These are phyloP conservation scores for Schizosaccharomyces pombe DNA, from an alignment of 805 yeast genomes.

Conservation along the genomic window ASM294v3 CU329670.1:2163001-2163500, in stretches of 20 bases:
- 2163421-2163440: constrained; percentile 29
- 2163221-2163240: constrained; percentile 77
- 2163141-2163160: constrained; percentile 65
- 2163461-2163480: constrained; percentile 68
- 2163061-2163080: background rate
- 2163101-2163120: background rate
- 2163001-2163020: constrained; percentile 19
- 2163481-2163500: constrained; percentile 40
- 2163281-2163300: constrained; percentile 53
- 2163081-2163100: background rate
- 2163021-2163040: background rate
- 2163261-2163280: constrained; percentile 75
- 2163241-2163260: constrained; percentile 58
- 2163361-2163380: constrained; percentile 69
- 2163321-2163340: constrained; percentile 49
- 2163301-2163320: constrained; percentile 57
- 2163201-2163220: constrained; percentile 85
- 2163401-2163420: constrained; percentile 80
- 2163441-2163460: constrained; percentile 55
- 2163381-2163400: constrained; percentile 60
- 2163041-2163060: background rate
- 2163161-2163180: constrained; percentile 77
- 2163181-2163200: constrained; percentile 86
- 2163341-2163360: constrained; percentile 68
- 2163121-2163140: constrained; percentile 14